These are phyloP conservation scores for Syzygium syzygioides DNA, from an alignment of 441 rosid genomes.

Conservation along the genomic window DNA sequence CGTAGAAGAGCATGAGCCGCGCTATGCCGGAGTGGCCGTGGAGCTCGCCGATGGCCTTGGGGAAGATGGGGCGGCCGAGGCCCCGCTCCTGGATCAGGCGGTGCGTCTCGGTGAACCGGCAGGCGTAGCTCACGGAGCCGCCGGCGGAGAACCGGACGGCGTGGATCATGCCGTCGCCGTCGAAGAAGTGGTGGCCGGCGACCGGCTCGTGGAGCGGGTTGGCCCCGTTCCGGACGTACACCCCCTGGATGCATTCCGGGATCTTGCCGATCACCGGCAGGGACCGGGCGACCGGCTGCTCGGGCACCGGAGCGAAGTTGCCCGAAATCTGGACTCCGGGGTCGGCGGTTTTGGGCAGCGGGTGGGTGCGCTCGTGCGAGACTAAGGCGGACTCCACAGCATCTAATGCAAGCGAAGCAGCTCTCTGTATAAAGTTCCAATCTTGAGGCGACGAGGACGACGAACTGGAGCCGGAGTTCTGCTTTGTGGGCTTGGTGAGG, in stretches of 20 bases:
- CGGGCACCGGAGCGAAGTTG: constrained; percentile 15
- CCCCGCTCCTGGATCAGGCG: constrained; percentile 12
- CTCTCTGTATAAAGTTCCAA: constrained; percentile 12
- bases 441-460: background rate
- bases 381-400: background rate
- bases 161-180: constrained; percentile 18
- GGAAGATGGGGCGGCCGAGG: constrained; percentile 12
- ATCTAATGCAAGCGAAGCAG: constrained; percentile 3
- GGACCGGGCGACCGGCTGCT: constrained; percentile 10
- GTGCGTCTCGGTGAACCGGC: constrained; percentile 15
- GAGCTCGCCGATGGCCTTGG: constrained; percentile 19
- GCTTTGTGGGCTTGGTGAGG: background rate
- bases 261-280: constrained; percentile 7
- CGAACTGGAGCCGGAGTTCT: background rate
- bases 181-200: constrained; percentile 17
- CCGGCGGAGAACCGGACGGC: constrained; percentile 8
- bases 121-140: constrained; percentile 7
- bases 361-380: constrained; percentile 8
- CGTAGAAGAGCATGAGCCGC: constrained; percentile 11
- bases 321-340: constrained; percentile 12
- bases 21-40: constrained; percentile 19
- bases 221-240: constrained; percentile 13
- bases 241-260: constrained; percentile 7
- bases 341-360: constrained; percentile 16
- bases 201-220: constrained; percentile 17